Conservation (phyloP, 2,329 filamentous ascomycete species). For the Sporothrix mexicana region DNA sequence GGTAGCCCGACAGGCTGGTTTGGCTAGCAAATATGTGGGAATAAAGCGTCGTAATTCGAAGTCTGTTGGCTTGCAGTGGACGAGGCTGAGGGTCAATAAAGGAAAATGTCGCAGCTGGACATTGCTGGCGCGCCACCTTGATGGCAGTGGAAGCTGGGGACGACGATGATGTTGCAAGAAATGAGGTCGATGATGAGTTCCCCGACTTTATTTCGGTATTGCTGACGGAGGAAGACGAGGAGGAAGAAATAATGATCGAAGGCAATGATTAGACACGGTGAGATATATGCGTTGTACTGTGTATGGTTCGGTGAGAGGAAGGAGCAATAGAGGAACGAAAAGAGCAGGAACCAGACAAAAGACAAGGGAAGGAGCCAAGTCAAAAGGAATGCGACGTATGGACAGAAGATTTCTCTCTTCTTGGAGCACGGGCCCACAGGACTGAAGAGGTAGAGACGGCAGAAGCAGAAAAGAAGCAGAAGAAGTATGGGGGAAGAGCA, state of each 20-base stretch:
- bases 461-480: not conserved
- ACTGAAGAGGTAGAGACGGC: not conserved
- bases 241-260: not conserved
- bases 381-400: not conserved
- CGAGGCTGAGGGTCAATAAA: conserved; percentile 13
- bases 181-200: not conserved
- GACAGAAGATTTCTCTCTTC: not conserved
- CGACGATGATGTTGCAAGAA: not conserved
- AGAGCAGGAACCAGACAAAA: not conserved
- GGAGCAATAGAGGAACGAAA: not conserved
- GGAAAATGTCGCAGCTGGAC: not conserved
- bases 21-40: not conserved
- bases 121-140: not conserved
- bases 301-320: not conserved
- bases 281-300: not conserved
- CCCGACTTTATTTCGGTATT: not conserved
- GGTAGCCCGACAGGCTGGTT: not conserved
- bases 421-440: not conserved
- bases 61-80: not conserved
- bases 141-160: not conserved
- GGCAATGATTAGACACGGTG: not conserved
- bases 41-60: not conserved
- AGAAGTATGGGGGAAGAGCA: not conserved
- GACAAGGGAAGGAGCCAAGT: not conserved
- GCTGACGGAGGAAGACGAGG: not conserved